Evolutionary conservation across 2,329 filamentous ascomycete species (phyloP).

Genomic region (Phialophora macrospora): DNA sequence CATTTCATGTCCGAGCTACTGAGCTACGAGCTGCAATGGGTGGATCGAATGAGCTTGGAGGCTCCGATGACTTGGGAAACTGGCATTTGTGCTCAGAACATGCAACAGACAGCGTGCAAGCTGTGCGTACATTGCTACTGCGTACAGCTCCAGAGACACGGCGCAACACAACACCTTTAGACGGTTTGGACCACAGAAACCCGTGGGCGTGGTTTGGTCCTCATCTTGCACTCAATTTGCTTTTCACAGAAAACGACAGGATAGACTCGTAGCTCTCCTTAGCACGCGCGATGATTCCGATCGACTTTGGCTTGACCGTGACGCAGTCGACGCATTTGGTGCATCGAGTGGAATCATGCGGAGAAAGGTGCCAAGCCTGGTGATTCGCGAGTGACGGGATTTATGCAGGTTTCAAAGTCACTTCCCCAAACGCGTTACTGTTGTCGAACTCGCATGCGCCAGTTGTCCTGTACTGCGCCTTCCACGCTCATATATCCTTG

Average conservation of each 20-base stretch:
- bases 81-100: constrained; percentile 32
- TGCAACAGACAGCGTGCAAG: constrained; percentile 31
- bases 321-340: background rate
- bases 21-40: constrained; percentile 27
- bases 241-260: constrained; percentile 16
- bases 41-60: constrained; percentile 25
- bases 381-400: constrained; percentile 11
- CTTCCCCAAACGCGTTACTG: constrained; percentile 18
- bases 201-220: constrained; percentile 21
- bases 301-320: background rate
- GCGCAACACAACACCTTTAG: constrained; percentile 25
- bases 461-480: background rate
- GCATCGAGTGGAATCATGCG: background rate
- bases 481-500: background rate
- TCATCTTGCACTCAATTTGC: constrained; percentile 13
- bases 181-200: constrained; percentile 30
- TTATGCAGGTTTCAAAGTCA: constrained; percentile 14
- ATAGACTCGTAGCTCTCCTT: constrained; percentile 1
- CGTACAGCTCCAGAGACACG: constrained; percentile 22
- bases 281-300: background rate
- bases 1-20: constrained; percentile 28
- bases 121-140: constrained; percentile 32
- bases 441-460: background rate
- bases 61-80: constrained; percentile 26
- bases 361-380: constrained; percentile 4